Conservation (phyloP, 805 yeast species). For the Monosporozyma servazzii region DNA sequence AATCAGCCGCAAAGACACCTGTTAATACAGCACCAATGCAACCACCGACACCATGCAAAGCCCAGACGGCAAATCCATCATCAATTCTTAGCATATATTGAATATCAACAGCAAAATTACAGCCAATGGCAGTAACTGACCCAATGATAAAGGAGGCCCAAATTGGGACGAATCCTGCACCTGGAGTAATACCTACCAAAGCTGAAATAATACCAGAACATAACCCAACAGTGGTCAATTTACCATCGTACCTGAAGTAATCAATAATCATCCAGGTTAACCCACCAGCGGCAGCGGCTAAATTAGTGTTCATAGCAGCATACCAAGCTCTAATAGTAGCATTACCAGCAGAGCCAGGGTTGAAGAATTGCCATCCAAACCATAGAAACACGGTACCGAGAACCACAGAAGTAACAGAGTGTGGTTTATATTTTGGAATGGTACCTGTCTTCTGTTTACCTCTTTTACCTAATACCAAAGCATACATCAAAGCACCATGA, state of each 20-base stretch:
- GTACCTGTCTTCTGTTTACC: slow-evolving; percentile 52
- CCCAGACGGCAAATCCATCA: slow-evolving; percentile 92
- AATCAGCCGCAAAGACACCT: slow-evolving; percentile 87
- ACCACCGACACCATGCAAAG: slow-evolving; percentile 93
- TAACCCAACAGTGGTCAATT: slow-evolving; percentile 89
- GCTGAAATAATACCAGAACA: slow-evolving; percentile 94
- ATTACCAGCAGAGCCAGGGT: slow-evolving; percentile 96
- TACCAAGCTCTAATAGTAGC: slow-evolving; percentile 90
- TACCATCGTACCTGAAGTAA: slow-evolving; percentile 73
- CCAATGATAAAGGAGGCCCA: slow-evolving; percentile 85
- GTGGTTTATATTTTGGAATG: slow-evolving; percentile 88
- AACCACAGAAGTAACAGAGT: slow-evolving; percentile 82
- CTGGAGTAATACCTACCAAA: slow-evolving; percentile 91
- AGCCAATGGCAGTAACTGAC: slow-evolving; percentile 60
- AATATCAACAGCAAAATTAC: slow-evolving; percentile 80
- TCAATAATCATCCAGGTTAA: slow-evolving; percentile 91
- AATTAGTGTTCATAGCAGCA: slow-evolving; percentile 85
- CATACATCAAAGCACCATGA: slow-evolving; percentile 88
- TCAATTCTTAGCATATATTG: slow-evolving; percentile 67
- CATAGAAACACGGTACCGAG: slow-evolving; percentile 90
- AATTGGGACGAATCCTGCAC: slow-evolving; percentile 91
- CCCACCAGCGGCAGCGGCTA: slow-evolving; percentile 92
- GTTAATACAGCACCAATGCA: slow-evolving; percentile 74
- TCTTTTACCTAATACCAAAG: slow-evolving; percentile 87
- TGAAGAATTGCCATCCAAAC: slow-evolving; percentile 96